Evolutionary conservation across 257 asterid genomes (phyloP).

Genomic region (Cynanchum wilfordii): DNA sequence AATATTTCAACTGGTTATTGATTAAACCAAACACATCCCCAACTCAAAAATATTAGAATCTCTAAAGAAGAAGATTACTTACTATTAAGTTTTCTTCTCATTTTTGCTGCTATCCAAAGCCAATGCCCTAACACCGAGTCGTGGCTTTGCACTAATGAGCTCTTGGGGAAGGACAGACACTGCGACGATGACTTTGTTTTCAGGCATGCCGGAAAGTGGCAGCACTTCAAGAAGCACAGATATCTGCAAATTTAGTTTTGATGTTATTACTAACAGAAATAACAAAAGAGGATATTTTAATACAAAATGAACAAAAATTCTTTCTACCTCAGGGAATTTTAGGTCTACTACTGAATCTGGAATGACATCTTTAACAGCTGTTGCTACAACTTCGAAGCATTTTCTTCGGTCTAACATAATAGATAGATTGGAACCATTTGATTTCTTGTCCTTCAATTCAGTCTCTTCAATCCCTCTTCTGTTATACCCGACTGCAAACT

Average conservation of each 20-base stretch:
- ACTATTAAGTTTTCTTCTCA: not conserved
- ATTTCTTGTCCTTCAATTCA: conserved; percentile 23
- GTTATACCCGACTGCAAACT: conserved; percentile 58
- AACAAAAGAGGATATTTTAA: not conserved
- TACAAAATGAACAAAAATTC: not conserved
- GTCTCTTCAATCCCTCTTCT: conserved; percentile 48
- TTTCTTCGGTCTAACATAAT: conserved; percentile 35
- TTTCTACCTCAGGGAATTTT: conserved; percentile 41
- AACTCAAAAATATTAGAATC: not conserved
- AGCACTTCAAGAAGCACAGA: conserved; percentile 41
- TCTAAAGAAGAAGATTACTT: not conserved
- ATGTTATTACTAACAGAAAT: conserved; percentile 10
- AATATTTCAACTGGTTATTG: no score
- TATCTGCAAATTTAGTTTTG: conserved; percentile 24
- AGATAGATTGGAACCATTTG: conserved; percentile 16
- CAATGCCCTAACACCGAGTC: conserved; percentile 35
- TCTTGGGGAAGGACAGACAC: conserved; percentile 41
- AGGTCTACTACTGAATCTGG: conserved; percentile 40
- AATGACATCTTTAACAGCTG: conserved; percentile 36
- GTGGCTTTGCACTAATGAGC: conserved; percentile 36
- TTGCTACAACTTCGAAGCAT: conserved; percentile 42
- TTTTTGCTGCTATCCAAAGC: conserved; percentile 1
- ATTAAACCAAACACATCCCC: not conserved
- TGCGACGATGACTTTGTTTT: conserved; percentile 31
- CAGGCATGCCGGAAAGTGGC: conserved; percentile 39